Evolutionary conservation across 2,329 filamentous ascomycete species (phyloP).

Genomic region (Trichophyton schoenleinii): DNA sequence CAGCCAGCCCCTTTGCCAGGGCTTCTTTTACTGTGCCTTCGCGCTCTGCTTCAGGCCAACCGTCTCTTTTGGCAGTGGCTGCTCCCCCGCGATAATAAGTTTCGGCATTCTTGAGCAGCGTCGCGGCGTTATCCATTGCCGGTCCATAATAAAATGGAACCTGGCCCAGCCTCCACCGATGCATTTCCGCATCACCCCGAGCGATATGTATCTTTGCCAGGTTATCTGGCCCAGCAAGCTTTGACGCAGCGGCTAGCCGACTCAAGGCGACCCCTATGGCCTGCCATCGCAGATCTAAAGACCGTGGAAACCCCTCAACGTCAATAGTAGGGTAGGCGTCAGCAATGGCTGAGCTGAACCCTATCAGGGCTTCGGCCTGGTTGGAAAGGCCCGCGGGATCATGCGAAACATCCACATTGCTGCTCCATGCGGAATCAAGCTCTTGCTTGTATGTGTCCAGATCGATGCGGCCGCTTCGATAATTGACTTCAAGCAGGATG

Average conservation of each 20-base stretch:
- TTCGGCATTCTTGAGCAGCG: constrained; percentile 43
- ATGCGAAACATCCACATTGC: constrained; percentile 28
- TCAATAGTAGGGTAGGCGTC: constrained; percentile 22
- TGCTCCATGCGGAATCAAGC: constrained; percentile 30
- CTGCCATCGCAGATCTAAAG: constrained; percentile 37
- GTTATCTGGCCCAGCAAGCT: constrained; percentile 39
- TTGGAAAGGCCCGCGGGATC: constrained; percentile 41
- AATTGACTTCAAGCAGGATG: constrained; percentile 45
- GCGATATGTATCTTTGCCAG: constrained; percentile 42
- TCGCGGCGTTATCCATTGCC: constrained; percentile 34
- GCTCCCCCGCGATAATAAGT: constrained; percentile 46
- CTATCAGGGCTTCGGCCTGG: constrained; percentile 45
- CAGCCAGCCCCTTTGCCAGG: constrained; percentile 35
- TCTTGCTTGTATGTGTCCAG: constrained; percentile 41
- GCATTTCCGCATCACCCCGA: constrained; percentile 44
- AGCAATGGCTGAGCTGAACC: constrained; percentile 39
- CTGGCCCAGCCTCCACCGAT: constrained; percentile 40
- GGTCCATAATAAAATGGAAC: constrained; percentile 32
- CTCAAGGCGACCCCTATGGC: constrained; percentile 40
- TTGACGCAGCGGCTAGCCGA: constrained; percentile 39
- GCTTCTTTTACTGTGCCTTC: constrained; percentile 39
- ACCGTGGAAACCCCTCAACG: constrained; percentile 20
- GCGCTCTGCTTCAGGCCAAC: constrained; percentile 30
- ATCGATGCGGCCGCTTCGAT: constrained; percentile 39
- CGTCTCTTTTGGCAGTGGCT: constrained; percentile 29